Evolutionary conservation across 257 asterid genomes (phyloP), one percentile per base, ranked within the genome.

Genomic region (Solanum sparsipilum): DNA sequence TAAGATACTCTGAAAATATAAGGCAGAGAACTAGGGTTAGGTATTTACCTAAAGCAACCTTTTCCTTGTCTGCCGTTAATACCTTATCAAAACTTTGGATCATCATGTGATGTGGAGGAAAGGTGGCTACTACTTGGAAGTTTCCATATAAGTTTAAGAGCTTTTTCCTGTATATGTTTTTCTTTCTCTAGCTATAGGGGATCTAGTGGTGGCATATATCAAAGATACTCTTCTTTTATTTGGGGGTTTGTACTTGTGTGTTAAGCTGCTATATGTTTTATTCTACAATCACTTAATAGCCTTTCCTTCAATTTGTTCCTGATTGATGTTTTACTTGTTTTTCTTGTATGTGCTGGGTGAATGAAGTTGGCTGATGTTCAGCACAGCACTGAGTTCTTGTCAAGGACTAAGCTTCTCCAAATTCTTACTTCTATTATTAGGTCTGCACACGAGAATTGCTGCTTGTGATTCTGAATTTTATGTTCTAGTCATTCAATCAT

Each of bases 331-430:
- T 52, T 56, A 35, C 41, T 36, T 46, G 13, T 86, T 13, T 78
- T 38, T 84, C 81, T 58, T 81, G 63, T 32, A 82, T 88, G 88
- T 89, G 83, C 63, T 89, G 82, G 84, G 46, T 74, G 85, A 71
- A 85, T 93, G 93, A 94, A 97, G 99, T 88, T 97, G 91, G 94
- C 94, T 68, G 98, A 97, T 93, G 96, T 94, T 91, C 93, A 89
- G 84, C 98, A 96, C 89, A 90, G 99, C 91, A 88, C 92, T 13
- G 96, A 95, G 91, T 94, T 93, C 93, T 90, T 97, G 92, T 94
- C 98, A 81, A 93, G 91, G 88, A 94, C 98, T 85, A 91, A 91
- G 71, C 89, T 96, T 87, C 96, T 94, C 87, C 95, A 96, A 89
- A 93, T 97, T 89, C 95, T 97, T 91, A 87, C 98, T 93, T 94